A percentile compares a stretch with the other conserved stretches of the same genome.
Evolutionary conservation across 306 rosid genomes (phyloP).

Genomic region (Trifolium subterraneum): DNA sequence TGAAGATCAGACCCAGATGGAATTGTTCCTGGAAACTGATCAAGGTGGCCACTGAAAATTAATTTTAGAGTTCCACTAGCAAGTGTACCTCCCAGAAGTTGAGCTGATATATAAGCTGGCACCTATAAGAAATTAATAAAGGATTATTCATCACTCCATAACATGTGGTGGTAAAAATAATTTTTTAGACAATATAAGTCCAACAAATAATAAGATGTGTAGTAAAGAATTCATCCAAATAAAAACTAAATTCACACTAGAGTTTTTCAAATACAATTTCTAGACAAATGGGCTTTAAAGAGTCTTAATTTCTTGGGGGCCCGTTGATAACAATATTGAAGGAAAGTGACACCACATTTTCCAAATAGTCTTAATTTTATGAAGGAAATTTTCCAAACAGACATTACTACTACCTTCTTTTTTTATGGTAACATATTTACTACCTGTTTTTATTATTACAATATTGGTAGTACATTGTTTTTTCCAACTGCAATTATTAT

Average conservation of each 20-base stretch:
- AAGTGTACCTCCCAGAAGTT: conserved; percentile 71
- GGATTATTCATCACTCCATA: background rate
- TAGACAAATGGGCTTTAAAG: conserved; percentile 19
- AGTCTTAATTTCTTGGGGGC: conserved; percentile 5
- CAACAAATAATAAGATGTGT: too few species aligned
- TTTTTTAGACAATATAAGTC: background rate
- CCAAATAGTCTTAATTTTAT: too few species aligned
- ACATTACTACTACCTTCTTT: too few species aligned
- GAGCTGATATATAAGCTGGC: conserved; percentile 67
- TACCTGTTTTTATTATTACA: too few species aligned
- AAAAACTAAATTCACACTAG: background rate
- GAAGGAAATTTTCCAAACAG: too few species aligned
- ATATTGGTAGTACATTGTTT: too few species aligned
- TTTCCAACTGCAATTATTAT: too few species aligned
- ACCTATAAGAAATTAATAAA: conserved; percentile 50
- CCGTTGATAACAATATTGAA: background rate
- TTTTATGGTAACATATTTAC: background rate
- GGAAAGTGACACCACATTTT: conserved; percentile 2
- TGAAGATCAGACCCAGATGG: conserved; percentile 62
- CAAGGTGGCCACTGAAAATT: conserved; percentile 51
- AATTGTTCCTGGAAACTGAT: conserved; percentile 66
- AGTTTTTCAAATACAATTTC: background rate
- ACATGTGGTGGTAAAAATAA: background rate
- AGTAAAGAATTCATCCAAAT: too few species aligned
- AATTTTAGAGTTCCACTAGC: conserved; percentile 79